These are phyloP conservation scores for Exidia glandulosa DNA, from an alignment of 768 basidiomycete genomes.

Conservation along the genomic window DNA sequence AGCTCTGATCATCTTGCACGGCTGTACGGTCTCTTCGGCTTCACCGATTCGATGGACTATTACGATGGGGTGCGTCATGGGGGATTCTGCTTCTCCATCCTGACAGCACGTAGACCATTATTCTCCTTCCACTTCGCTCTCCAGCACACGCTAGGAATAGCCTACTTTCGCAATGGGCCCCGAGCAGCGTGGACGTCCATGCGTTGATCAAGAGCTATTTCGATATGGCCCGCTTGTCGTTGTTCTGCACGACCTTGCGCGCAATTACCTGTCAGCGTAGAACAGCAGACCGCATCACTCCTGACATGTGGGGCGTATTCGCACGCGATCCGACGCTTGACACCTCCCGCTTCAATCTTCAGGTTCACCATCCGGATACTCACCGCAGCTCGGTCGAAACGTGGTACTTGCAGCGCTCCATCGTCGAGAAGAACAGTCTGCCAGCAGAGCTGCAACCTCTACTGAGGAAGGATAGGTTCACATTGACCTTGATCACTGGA, in stretches of 20 bases:
- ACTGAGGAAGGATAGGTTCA: neutral
- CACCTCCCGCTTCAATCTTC: neutral
- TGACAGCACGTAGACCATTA: conserved; percentile 28
- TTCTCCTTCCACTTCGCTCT: conserved; percentile 34
- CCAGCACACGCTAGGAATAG: conserved; percentile 13
- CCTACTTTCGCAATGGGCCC: conserved; percentile 3
- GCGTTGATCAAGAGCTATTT: conserved; percentile 1
- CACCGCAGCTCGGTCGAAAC: neutral
- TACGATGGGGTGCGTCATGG: conserved; percentile 28
- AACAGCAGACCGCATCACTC: conserved; percentile 2
- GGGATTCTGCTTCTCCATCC: conserved; percentile 9
- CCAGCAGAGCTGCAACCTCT: neutral
- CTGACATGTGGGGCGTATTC: conserved; percentile 20
- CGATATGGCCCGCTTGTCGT: conserved; percentile 22
- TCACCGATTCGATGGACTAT: conserved; percentile 16
- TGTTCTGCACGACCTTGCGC: conserved; percentile 31
- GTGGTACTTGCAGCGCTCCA: neutral
- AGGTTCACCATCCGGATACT: too few species aligned
- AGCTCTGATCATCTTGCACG: conserved; percentile 29
- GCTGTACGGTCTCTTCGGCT: conserved; percentile 31
- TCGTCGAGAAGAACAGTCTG: neutral
- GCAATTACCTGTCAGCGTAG: conserved; percentile 20
- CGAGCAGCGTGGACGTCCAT: neutral
- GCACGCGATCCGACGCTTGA: neutral
- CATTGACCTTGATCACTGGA: neutral